phyloP scores from a whole-genome alignment of 768 basidiomycete genomes.

The button mushroom (Agaricus bisporus) region DNA sequence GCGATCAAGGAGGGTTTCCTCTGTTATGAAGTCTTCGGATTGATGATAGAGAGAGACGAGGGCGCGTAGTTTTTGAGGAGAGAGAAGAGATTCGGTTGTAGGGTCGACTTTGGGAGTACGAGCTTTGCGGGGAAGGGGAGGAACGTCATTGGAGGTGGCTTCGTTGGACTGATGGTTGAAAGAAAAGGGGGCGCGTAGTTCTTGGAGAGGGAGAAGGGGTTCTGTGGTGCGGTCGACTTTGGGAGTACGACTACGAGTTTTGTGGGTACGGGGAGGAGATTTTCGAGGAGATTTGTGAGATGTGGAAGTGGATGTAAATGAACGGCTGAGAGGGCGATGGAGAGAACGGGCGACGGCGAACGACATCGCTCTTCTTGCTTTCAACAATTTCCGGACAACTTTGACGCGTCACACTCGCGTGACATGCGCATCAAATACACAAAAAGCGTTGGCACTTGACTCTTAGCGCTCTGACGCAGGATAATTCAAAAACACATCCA shows the following conservation, averaged over 20 bases:
- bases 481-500: no score
- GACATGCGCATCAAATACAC: no score
- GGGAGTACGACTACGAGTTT: conserved; percentile 4
- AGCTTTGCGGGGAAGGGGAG: conserved; percentile 5
- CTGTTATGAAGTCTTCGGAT: conserved; percentile 62
- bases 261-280: not conserved
- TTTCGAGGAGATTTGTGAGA: not conserved
- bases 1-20: conserved; percentile 54
- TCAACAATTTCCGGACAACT: no score
- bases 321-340: not conserved
- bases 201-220: conserved; percentile 42
- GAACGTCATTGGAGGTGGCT: conserved; percentile 34
- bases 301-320: not conserved
- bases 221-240: conserved; percentile 17
- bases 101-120: conserved; percentile 13
- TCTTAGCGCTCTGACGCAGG: no score
- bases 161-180: conserved; percentile 72
- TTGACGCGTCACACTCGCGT: no score
- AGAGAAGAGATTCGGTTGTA: conserved; percentile 29
- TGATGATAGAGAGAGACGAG: conserved; percentile 78
- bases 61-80: conserved; percentile 59
- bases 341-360: not conserved
- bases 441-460: no score
- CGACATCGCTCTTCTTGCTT: not conserved
- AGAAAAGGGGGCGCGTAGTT: conserved; percentile 67